Percentiles rank a stretch among this genome's conserved stretches.
phyloP scores from a whole-genome alignment of 169 alveolate genomes.

The Plasmodium relictum region DNA sequence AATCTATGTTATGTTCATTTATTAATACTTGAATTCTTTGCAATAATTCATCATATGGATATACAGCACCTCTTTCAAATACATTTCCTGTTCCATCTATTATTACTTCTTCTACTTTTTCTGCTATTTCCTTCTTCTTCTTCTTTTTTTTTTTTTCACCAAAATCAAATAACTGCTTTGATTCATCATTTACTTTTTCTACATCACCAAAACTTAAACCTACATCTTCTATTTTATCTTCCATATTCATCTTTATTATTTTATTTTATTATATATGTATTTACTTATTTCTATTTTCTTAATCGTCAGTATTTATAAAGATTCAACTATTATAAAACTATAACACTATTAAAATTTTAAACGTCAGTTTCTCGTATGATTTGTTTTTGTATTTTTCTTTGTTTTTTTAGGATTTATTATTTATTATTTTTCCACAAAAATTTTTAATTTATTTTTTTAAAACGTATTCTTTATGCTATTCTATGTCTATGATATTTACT shows the following conservation, averaged over 20 bases:
- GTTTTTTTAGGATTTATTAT: too few relatives aligned
- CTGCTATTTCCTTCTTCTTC: conserved; percentile 84
- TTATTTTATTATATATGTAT: background rate
- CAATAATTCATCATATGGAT: conserved; percentile 92
- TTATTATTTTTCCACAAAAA: too few relatives aligned
- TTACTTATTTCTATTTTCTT: conserved; percentile 12
- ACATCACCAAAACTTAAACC: conserved; percentile 40
- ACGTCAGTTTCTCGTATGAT: too few relatives aligned
- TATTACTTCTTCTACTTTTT: conserved; percentile 78
- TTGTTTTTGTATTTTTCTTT: too few relatives aligned
- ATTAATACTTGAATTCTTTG: conserved; percentile 90
- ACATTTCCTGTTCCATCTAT: conserved; percentile 88
- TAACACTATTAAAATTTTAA: too few relatives aligned
- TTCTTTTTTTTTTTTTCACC: conserved; percentile 92
- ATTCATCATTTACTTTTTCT: conserved; percentile 70
- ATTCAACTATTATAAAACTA: background rate
- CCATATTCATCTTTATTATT: conserved; percentile 2
- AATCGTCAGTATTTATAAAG: background rate
- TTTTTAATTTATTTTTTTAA: too few relatives aligned
- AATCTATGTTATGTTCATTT: conserved; percentile 92
- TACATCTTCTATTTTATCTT: conserved; percentile 59
- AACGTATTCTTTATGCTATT: too few relatives aligned
- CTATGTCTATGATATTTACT: too few relatives aligned
- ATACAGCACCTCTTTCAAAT: conserved; percentile 89
- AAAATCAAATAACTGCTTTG: conserved; percentile 86